Evolutionary conservation across 1,284 basidiomycete genomes (phyloP).

Genomic region (Rhodotorula sp.): DNA sequence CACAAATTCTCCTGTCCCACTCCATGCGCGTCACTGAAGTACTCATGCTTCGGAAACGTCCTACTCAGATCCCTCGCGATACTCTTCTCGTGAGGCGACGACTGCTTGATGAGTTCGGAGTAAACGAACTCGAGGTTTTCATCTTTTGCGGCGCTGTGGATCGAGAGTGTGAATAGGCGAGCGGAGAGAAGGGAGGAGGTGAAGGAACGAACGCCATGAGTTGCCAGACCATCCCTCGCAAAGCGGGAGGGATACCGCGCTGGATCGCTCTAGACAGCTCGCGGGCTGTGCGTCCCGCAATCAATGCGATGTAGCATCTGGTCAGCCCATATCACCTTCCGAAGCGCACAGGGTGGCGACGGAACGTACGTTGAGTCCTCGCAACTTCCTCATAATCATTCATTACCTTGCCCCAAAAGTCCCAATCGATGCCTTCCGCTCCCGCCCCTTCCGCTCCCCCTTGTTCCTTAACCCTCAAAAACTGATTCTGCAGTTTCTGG

Average conservation of each 20-base stretch:
- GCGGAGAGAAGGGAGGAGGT: background rate
- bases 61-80: slow-evolving; percentile 87
- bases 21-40: slow-evolving; percentile 81
- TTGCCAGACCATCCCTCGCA: slow-evolving; percentile 97
- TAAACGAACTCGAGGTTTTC: slow-evolving; percentile 81
- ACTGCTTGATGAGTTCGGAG: slow-evolving; percentile 75
- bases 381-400: slow-evolving; percentile 89
- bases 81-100: slow-evolving; percentile 85
- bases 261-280: slow-evolving; percentile 87
- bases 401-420: slow-evolving; percentile 95
- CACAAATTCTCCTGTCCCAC: slow-evolving; percentile 87
- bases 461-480: background rate
- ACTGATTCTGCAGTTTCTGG: background rate
- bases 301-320: too few relatives aligned
- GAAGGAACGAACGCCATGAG: slow-evolving; percentile 68
- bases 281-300: slow-evolving; percentile 55
- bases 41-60: slow-evolving; percentile 97
- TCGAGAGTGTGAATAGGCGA: slow-evolving; percentile 45
- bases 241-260: slow-evolving; percentile 76
- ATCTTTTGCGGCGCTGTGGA: slow-evolving; percentile 76
- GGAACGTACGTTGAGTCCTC: slow-evolving; percentile 56
- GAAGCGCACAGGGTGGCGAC: background rate
- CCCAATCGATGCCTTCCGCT: slow-evolving; percentile 40
- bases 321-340: background rate
- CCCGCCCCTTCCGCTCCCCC: background rate